Evolutionary conservation across 257 asterid genomes (phyloP).

Genomic region (Fraxinus cuspidata): DNA sequence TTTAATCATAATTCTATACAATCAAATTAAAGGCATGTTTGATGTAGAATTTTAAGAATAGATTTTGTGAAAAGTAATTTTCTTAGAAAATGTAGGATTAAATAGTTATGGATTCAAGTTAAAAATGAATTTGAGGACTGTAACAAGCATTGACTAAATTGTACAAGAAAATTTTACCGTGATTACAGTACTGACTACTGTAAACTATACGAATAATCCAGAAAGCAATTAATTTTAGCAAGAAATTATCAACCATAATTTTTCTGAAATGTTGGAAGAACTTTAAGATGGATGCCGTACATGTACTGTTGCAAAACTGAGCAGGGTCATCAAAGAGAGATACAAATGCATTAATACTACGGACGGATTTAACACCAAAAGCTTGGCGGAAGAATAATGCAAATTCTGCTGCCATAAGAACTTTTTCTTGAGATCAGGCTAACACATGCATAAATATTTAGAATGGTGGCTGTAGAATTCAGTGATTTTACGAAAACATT

Average conservation of each 20-base stretch:
- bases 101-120: too few species aligned
- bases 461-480: too few species aligned
- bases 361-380: conserved; percentile 4
- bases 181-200: background rate
- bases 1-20: background rate
- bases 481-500: too few species aligned
- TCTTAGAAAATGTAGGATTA: too few species aligned
- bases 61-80: too few species aligned
- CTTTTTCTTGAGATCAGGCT: background rate
- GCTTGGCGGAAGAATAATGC: background rate
- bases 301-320: background rate
- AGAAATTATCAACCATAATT: conserved; percentile 11
- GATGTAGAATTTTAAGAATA: too few species aligned
- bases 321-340: background rate
- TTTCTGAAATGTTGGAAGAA: background rate
- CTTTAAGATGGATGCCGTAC: conserved; percentile 4
- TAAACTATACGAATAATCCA: conserved; percentile 26
- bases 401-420: background rate
- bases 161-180: background rate
- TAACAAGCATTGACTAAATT: background rate
- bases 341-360: conserved; percentile 16
- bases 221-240: conserved; percentile 15
- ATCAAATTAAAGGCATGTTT: background rate
- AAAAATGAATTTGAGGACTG: too few species aligned
- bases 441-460: too few species aligned